Evolutionary conservation across 2,329 filamentous ascomycete genomes (phyloP).

Genomic region (Ophiosphaerella herpotricha): DNA sequence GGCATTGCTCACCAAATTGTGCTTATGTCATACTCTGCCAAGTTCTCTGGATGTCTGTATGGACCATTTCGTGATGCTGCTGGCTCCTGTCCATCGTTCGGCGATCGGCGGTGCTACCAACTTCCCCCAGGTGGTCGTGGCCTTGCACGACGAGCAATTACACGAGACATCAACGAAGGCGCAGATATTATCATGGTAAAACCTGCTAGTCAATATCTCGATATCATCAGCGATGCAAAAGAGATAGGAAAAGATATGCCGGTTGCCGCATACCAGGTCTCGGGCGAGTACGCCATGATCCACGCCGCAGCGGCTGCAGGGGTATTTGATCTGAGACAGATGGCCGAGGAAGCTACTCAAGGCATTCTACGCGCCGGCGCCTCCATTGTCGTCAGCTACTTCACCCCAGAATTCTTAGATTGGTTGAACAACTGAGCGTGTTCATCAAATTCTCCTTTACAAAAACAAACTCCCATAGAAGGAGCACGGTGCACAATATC

Average conservation of each 20-base stretch:
- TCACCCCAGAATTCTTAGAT: slow-evolving; percentile 77
- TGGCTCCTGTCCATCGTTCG: slow-evolving; percentile 86
- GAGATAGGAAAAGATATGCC: slow-evolving; percentile 90
- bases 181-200: slow-evolving; percentile 99
- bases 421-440: slow-evolving; percentile 55
- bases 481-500: too few relatives aligned
- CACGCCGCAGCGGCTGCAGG: slow-evolving; percentile 94
- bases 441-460: too few relatives aligned
- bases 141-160: slow-evolving; percentile 86
- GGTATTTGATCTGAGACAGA: slow-evolving; percentile 91
- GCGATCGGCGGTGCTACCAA: slow-evolving; percentile 96
- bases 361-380: slow-evolving; percentile 92
- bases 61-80: slow-evolving; percentile 97
- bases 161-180: slow-evolving; percentile 87
- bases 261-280: slow-evolving; percentile 94
- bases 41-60: slow-evolving; percentile 95
- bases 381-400: slow-evolving; percentile 92
- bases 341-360: slow-evolving; percentile 94
- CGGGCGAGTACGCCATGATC: slow-evolving; percentile 97
- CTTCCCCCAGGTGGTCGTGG: slow-evolving; percentile 90
- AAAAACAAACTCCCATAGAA: too few relatives aligned
- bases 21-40: slow-evolving; percentile 97
- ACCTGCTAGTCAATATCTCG: slow-evolving; percentile 91
- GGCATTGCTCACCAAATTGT: slow-evolving; percentile 89
- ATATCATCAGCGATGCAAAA: slow-evolving; percentile 97